Evolutionary conservation across 345 rosid species (phyloP), one percentile per base, ranked within the genome.

Genomic region (Bruguiera parviflora): DNA sequence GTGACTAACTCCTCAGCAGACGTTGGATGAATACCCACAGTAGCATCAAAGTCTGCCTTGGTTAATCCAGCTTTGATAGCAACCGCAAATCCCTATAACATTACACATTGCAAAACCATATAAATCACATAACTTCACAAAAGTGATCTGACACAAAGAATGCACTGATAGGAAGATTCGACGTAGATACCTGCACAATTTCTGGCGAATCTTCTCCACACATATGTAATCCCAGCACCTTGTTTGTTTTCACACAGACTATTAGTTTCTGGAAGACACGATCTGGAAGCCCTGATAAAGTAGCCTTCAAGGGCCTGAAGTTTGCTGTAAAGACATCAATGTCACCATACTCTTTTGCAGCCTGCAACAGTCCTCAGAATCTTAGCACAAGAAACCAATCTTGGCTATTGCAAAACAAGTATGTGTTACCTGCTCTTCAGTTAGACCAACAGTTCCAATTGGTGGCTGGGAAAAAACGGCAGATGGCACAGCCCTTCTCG

Each of bases 391-490:
- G 47, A 70, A 46, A 64, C 24, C 62, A 66, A 58, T 71, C 51
- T 58, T 35, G 68, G 52, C 58, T 59, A 63, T 31, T 46, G 31
- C 53, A 20, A 25, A 51, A 55, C 28, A 22, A 21, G 8, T 18
- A 55, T 55, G 6, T n/a, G 32, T 75, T 68, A 91, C 98, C 93
- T 94, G 92, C 68, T 94, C 98, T 84, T 91, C 96, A 6, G 86
- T 81, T 67, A 87, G 88, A 78, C 97, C 97, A 58, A 94, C 97
- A 76, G 86, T 90, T 77, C 97, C 97, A 73, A 94, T 91, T 56
- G 97, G 98, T 64, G 98, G 98, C 85, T 94, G 98, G 13, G 92
- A 89, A 76, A 94, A 94, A 67, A 91, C 96, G 35, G 96, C 97
- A 37, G 96, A 87, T 68, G 98, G 97, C 58, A 89, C 86, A 77